These are phyloP conservation scores for Populus nigra DNA, from an alignment of 345 rosid species.

Conservation along the genomic window DNA sequence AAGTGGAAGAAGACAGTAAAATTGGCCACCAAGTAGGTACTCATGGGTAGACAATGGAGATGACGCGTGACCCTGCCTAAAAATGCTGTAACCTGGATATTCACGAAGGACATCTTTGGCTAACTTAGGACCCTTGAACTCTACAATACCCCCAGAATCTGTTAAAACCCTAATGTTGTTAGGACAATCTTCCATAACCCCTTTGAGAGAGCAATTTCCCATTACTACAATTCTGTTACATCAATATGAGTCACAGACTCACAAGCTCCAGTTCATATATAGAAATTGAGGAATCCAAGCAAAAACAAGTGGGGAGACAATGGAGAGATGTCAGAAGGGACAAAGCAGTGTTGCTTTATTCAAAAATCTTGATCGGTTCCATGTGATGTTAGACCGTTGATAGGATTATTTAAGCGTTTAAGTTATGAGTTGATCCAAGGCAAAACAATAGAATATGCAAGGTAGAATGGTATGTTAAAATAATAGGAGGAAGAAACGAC, in stretches of 20 bases:
- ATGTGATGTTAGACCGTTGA: constrained; percentile 46
- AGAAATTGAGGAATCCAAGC: constrained; percentile 20
- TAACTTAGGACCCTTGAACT: constrained; percentile 37
- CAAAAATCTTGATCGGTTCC: constrained; percentile 32
- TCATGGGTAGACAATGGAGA: constrained; percentile 33
- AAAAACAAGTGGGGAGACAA: constrained; percentile 23
- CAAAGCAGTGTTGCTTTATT: constrained; percentile 2
- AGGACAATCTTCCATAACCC: constrained; percentile 13
- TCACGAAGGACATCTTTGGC: constrained; percentile 39
- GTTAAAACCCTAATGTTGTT: constrained; percentile 34
- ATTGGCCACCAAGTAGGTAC: constrained; percentile 30
- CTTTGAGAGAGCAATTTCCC: constrained; percentile 63
- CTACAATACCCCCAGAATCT: constrained; percentile 32
- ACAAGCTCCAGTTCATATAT: background rate
- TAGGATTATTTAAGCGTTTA: background rate
- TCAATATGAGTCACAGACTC: too few species aligned
- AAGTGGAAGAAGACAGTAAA: constrained; percentile 54
- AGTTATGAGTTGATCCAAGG: background rate
- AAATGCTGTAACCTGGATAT: constrained; percentile 44
- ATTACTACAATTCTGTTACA: constrained; percentile 16
- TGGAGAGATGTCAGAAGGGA: constrained; percentile 26
- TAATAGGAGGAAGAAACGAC: background rate
- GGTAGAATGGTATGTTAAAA: constrained; percentile 5
- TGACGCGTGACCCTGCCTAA: constrained; percentile 27
- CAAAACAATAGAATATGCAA: background rate